Evolutionary conservation across 179 eudicot genomes (phyloP).

Genomic region (Actinidia chinensis): DNA sequence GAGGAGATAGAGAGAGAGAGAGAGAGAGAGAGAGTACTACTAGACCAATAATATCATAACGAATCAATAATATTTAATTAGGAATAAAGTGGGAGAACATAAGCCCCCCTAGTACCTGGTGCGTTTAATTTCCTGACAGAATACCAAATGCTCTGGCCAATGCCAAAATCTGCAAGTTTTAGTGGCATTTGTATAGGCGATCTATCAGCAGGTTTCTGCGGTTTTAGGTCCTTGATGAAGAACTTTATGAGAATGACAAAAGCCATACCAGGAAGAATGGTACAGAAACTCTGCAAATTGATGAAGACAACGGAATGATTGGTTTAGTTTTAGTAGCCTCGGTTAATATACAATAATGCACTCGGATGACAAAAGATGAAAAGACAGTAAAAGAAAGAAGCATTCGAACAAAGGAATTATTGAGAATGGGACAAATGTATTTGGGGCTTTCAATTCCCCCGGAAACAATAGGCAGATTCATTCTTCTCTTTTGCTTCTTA

Average conservation of each 20-base stretch:
- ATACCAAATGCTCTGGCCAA: constrained; percentile 98
- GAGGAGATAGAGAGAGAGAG: too few species aligned
- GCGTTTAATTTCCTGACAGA: constrained; percentile 91
- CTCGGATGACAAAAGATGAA: constrained; percentile 10
- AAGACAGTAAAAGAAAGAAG: neutral
- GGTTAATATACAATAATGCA: too few species aligned
- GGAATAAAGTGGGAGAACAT: neutral
- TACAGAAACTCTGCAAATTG: constrained; percentile 73
- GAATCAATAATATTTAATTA: neutral
- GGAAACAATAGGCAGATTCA: too few species aligned
- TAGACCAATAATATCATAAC: neutral
- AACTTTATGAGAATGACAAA: constrained; percentile 96
- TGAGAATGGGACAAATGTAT: neutral
- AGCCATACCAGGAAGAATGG: constrained; percentile 96
- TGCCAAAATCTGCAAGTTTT: constrained; percentile 97
- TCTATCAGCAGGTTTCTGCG: constrained; percentile 93
- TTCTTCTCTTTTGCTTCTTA: too few species aligned
- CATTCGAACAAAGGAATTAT: neutral
- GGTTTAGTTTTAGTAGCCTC: neutral
- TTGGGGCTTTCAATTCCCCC: neutral
- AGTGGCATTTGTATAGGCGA: constrained; percentile 77
- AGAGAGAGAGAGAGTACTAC: neutral
- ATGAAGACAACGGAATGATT: neutral
- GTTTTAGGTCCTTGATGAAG: constrained; percentile 94
- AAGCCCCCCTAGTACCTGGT: constrained; percentile 58